Evolutionary conservation across 1,284 basidiomycete species (phyloP).

Genomic region (Ustanciosporium gigantosporum): DNA sequence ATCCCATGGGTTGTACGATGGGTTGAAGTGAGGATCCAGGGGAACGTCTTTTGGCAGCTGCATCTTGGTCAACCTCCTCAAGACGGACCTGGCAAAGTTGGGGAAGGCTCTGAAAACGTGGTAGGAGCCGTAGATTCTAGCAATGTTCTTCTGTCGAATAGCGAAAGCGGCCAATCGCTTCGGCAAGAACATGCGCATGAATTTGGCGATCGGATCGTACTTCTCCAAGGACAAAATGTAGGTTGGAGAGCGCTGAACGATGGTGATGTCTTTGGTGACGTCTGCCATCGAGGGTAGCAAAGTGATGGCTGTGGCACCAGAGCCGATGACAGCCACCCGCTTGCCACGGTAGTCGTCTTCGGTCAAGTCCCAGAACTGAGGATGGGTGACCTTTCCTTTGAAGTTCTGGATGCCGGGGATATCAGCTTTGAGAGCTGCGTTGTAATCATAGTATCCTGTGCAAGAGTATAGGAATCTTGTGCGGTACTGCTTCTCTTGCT

Average conservation of each 20-base stretch:
- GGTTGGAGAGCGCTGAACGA: slow-evolving; percentile 59
- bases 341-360: slow-evolving; percentile 54
- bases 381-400: slow-evolving; percentile 54
- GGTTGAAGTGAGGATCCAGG: slow-evolving; percentile 60
- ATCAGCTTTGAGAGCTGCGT: slow-evolving; percentile 45
- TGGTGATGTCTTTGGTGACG: slow-evolving; percentile 48
- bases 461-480: slow-evolving; percentile 43
- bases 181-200: slow-evolving; percentile 52
- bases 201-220: slow-evolving; percentile 37
- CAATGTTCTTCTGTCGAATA: slow-evolving; percentile 43
- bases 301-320: slow-evolving; percentile 58
- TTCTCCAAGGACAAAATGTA: slow-evolving; percentile 56
- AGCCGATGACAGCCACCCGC: slow-evolving; percentile 57
- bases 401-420: slow-evolving; percentile 56
- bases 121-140: slow-evolving; percentile 53
- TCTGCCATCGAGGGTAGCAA: slow-evolving; percentile 52
- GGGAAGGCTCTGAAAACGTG: slow-evolving; percentile 56
- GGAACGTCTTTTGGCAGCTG: slow-evolving; percentile 50
- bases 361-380: slow-evolving; percentile 50
- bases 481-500: slow-evolving; percentile 26
- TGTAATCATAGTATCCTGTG: slow-evolving; percentile 58
- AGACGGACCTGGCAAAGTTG: slow-evolving; percentile 27
- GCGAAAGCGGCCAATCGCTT: slow-evolving; percentile 16
- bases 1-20: slow-evolving; percentile 60
- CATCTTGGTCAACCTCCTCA: slow-evolving; percentile 31